Base-by-base conservation (phyloP, 192 early-diverging fungal species). In the Bifiguratus adelaidae region DNA sequence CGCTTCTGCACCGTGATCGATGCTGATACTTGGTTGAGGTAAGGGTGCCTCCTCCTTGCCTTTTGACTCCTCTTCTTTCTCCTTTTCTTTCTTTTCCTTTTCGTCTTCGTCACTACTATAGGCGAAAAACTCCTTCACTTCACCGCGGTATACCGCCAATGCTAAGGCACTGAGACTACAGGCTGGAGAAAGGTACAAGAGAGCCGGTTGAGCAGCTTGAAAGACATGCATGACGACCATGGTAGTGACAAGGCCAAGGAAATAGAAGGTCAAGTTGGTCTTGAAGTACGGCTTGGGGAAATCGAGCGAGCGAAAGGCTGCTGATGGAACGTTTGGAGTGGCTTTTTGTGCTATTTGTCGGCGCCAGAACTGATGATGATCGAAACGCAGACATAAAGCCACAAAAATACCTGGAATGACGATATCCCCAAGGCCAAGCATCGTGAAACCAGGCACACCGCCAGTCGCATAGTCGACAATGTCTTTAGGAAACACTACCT, bases 351-450 rank as follows among this genome's bases (percentile, higher is more conserved):
- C n/a, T n/a, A n/a, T n/a, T 19, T 77, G 59, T 42, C 70, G 59
- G 37, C 68, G 68, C 50, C 89, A 70, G 45, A 79, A 80, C 44
- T 70, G 66, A 60, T 83, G 73, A 22, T 91, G 80, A 71, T 98
- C 95, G 53, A 87, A 96, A 33, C 83, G 71, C 50, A 95, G 57
- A 52, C 88, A 91, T 16, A 98, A 70, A 2, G 92, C 90, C 2
- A 98, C 80, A 61, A 89, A 95, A 46, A 96, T 84, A 53, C 84
- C 81, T 4, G 95, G 95, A 32, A 98, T 84, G 2, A 93, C 92
- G 58, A 98, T 98, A 42, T 98, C 95, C 37, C 95, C 95, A 53
- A 98, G 59, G 5, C 95, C 95, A 8, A 98, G 73, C 87, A 98
- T 91, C 7, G 93, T 84, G 56, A 95, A 93, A 42, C 63, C 53